These are phyloP conservation scores for Amesomyces nigricolor DNA, from an alignment of 2,329 filamentous ascomycete genomes.

Conservation along the genomic window DNA sequence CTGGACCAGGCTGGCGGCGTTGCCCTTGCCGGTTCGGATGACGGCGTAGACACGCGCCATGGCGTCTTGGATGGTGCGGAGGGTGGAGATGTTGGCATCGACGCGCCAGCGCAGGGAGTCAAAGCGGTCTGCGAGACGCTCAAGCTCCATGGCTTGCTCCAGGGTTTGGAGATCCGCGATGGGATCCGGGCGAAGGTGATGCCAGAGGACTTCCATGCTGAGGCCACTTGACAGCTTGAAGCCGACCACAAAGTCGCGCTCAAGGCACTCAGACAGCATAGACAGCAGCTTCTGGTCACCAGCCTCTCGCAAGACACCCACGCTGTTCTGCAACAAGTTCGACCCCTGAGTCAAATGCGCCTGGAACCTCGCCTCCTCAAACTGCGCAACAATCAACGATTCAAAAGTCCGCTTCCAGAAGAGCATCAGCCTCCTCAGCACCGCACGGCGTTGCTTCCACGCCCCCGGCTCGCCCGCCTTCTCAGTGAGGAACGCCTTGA, in stretches of 20 bases:
- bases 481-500: constrained; percentile 40
- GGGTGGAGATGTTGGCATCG: constrained; percentile 44
- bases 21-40: constrained; percentile 41
- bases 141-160: constrained; percentile 45
- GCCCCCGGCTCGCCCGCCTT: constrained; percentile 26
- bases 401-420: constrained; percentile 51
- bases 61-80: constrained; percentile 49
- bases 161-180: constrained; percentile 43
- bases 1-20: constrained; percentile 43
- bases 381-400: constrained; percentile 40
- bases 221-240: constrained; percentile 71
- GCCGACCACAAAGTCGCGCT: constrained; percentile 57
- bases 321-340: constrained; percentile 36
- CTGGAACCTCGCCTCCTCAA: constrained; percentile 60
- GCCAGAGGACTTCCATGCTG: constrained; percentile 77
- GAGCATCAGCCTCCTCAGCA: constrained; percentile 41
- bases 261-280: constrained; percentile 38
- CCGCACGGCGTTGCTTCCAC: constrained; percentile 28
- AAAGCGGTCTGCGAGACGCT: constrained; percentile 53
- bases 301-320: constrained; percentile 25
- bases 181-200: constrained; percentile 58
- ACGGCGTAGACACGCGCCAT: constrained; percentile 52
- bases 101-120: constrained; percentile 57
- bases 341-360: constrained; percentile 53
- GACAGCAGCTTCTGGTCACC: constrained; percentile 36